phyloP scores from a whole-genome alignment of 169 alveolate genomes.

The Perkinsus olseni region DNA sequence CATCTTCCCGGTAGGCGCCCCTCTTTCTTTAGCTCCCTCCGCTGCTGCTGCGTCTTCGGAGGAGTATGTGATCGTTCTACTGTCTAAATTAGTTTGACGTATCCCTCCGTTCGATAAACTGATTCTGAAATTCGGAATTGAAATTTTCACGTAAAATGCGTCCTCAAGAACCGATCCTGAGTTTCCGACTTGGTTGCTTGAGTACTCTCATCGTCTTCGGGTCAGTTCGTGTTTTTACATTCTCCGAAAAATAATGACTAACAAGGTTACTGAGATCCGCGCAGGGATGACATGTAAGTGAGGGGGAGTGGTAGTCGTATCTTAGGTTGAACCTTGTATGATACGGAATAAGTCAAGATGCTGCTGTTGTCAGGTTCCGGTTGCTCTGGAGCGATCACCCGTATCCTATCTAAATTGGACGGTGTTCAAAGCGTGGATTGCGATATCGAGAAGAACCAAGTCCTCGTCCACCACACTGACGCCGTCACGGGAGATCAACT shows the following conservation, averaged over 20 bases:
- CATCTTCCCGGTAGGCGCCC: too few relatives aligned
- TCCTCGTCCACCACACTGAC: neutral
- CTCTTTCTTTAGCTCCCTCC: too few relatives aligned
- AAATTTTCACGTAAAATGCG: too few relatives aligned
- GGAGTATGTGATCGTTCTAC: too few relatives aligned
- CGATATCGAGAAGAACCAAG: neutral
- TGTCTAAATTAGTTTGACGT: too few relatives aligned
- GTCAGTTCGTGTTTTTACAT: neutral
- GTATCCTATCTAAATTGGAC: neutral
- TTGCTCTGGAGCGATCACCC: neutral
- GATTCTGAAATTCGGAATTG: too few relatives aligned
- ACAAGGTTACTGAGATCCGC: neutral
- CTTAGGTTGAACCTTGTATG: neutral
- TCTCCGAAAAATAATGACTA: neutral
- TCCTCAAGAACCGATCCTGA: too few relatives aligned
- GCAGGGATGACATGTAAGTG: neutral
- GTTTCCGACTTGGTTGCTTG: too few relatives aligned
- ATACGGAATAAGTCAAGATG: neutral
- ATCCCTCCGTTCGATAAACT: too few relatives aligned
- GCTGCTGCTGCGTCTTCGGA: too few relatives aligned
- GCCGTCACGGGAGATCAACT: neutral
- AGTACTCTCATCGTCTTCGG: too few relatives aligned
- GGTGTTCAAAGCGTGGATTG: neutral
- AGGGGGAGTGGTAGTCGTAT: too few relatives aligned
- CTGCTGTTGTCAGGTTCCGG: neutral